A percentile compares a stretch with the other conserved stretches of the same genome.
Conservation (phyloP, 139 green algal species). For the Raphidocelis subcapitata region DNA sequence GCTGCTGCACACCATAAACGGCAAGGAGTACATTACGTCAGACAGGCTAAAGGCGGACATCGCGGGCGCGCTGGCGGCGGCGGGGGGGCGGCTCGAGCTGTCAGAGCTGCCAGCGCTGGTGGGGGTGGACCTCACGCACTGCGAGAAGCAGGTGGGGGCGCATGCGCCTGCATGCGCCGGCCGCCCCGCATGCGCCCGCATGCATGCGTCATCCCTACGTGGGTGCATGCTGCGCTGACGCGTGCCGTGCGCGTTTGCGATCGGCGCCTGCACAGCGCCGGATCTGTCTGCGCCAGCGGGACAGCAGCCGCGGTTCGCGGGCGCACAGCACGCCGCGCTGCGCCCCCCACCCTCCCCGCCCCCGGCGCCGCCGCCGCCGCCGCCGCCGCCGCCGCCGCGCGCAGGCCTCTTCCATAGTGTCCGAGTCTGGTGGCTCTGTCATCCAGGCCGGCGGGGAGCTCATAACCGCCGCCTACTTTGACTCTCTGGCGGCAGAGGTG, state of each 20-base stretch:
- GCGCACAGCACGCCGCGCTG: too few species aligned
- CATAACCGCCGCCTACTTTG: conserved; percentile 82
- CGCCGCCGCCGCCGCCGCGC: conserved; percentile 26
- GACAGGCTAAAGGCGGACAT: conserved; percentile 65
- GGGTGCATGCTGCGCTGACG: too few species aligned
- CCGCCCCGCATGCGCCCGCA: too few species aligned
- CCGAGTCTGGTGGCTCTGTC: conserved; percentile 37
- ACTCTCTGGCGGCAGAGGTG: conserved; percentile 78
- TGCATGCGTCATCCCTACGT: too few species aligned
- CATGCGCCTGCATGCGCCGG: too few species aligned
- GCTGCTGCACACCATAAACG: conserved; percentile 84
- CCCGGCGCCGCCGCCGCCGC: too few species aligned
- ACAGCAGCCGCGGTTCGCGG: too few species aligned
- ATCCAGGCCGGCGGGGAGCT: conserved; percentile 88
- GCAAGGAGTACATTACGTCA: conserved; percentile 83
- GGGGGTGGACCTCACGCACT: conserved; percentile 80
- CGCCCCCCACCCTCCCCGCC: too few species aligned
- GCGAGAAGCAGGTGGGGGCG: conserved; percentile 49
- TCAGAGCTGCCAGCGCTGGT: conserved; percentile 81
- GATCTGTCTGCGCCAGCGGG: too few species aligned
- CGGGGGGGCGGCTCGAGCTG: conserved; percentile 74
- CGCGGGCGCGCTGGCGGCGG: conserved; percentile 20
- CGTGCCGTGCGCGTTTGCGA: too few species aligned
- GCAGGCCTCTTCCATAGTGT: conserved; percentile 42
- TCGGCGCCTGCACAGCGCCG: too few species aligned